Base-by-base conservation (phyloP, 2,329 filamentous ascomycete species). In the Pseudogymnoascus sp. region DNA sequence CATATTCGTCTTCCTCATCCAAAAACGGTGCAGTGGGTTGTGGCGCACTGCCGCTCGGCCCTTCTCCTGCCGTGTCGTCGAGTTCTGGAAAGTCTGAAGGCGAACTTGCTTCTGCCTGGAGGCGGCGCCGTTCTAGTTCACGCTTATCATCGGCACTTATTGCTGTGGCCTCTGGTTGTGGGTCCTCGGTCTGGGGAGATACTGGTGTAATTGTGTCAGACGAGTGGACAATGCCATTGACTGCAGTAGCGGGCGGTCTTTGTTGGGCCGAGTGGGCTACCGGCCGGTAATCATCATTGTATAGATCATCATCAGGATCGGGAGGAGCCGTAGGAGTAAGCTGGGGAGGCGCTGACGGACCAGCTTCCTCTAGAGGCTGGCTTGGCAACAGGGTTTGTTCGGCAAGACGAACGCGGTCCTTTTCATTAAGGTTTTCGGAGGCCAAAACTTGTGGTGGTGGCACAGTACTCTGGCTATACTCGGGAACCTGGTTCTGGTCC, bases 321-420 rank as follows among this genome's bases (percentile, higher is more conserved):
- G 66, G 36, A 63, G 58, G 35, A 38, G 66, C 62, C 62, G 62
- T 64, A 67, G 70, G 45, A 67, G 11, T 66, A 25, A 69, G 64
- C 59, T 62, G 67, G 62, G 19, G n/a, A 14, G 30, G 68, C 67
- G 75, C 75, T 5, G 82, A 83, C 8, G 79, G 76, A 0, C 73
- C 73, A 8, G 74, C 77, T 30, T 74, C 73, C 62, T 77, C 74
- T 11, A 73, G 68, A 12, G 90, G 92, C 69, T 87, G 86, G 70
- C 92, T 96, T 2, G 93, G 93, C 22, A 97, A 75, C 4, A 97
- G 77, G 55, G 87, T 83, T 67, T 88, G 83, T 75, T 97, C 92
- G 41, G 91, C 91, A 63, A 84, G 84, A 55, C 87, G 84, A 63
- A 94, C 76, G 58, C 87, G 86, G 64, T 95, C 88, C 74, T 97